Percentiles rank a stretch among this genome's conserved stretches.
These are phyloP conservation scores for Epicoccum nigrum DNA, from an alignment of 2,329 filamentous ascomycete species.

Conservation along the genomic window DNA sequence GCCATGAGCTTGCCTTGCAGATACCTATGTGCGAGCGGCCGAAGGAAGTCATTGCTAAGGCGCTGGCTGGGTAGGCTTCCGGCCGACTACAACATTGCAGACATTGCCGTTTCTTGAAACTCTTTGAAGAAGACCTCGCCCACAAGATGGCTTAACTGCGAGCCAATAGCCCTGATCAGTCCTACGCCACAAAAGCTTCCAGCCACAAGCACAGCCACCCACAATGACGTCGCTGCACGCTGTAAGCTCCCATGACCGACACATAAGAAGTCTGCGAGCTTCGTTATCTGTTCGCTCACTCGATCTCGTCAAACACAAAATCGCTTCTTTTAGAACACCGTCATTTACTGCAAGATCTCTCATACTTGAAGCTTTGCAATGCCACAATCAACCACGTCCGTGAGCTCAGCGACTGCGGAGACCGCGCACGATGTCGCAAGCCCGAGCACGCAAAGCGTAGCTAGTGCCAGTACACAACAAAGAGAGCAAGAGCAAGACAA, in stretches of 20 bases:
- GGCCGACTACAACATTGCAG: neutral
- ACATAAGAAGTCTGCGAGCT: neutral
- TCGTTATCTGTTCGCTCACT: too few species aligned
- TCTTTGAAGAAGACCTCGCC: too few species aligned
- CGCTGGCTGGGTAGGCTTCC: constrained; percentile 31
- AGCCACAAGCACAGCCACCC: constrained; percentile 10
- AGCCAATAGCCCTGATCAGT: neutral
- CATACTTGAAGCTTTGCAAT: neutral
- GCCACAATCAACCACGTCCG: constrained; percentile 4
- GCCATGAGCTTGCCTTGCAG: constrained; percentile 41
- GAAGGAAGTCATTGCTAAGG: constrained; percentile 41
- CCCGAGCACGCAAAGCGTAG: constrained; percentile 34
- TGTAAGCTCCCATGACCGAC: neutral
- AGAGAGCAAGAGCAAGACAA: constrained; percentile 33
- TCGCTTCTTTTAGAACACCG: neutral
- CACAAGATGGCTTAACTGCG: neutral
- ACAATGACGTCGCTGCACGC: constrained; percentile 2
- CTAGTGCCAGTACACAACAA: constrained; percentile 21
- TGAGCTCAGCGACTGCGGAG: constrained; percentile 30
- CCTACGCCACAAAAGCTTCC: constrained; percentile 1
- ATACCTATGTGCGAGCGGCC: constrained; percentile 42
- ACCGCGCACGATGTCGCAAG: constrained; percentile 32
- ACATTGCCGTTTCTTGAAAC: neutral
- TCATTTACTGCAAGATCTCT: too few species aligned
- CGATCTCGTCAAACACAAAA: neutral